Percentiles rank a stretch among this genome's conserved stretches.
Evolutionary conservation across 768 basidiomycete species (phyloP).

Genomic region (Podaxis sp.): DNA sequence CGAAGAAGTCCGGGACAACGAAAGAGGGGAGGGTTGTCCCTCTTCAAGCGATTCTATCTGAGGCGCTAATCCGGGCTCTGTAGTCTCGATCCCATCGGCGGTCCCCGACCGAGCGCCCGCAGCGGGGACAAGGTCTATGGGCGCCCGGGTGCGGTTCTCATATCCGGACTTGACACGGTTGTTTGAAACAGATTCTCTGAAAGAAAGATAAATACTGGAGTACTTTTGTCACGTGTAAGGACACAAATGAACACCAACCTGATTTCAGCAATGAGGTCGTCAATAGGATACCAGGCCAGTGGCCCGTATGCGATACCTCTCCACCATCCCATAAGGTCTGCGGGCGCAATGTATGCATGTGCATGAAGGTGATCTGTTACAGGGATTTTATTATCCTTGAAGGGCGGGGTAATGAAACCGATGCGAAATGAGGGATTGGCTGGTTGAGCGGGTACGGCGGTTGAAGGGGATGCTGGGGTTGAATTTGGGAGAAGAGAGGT

Average conservation of each 20-base stretch:
- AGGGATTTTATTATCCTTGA: constrained; percentile 76
- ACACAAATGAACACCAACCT: constrained; percentile 44
- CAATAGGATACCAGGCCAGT: constrained; percentile 73
- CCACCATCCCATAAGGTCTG: constrained; percentile 74
- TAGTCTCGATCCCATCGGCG: constrained; percentile 64
- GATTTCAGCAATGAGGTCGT: constrained; percentile 81
- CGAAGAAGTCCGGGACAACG: constrained; percentile 26
- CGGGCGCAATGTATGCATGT: constrained; percentile 68
- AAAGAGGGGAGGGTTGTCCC: constrained; percentile 31
- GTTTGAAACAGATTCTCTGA: constrained; percentile 76
- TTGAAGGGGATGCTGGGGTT: constrained; percentile 35
- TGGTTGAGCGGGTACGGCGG: constrained; percentile 30
- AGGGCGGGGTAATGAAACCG: constrained; percentile 79
- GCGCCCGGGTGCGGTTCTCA: constrained; percentile 52
- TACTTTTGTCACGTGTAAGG: background rate
- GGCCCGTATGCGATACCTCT: constrained; percentile 64
- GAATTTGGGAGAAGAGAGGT: constrained; percentile 41
- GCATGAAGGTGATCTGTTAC: constrained; percentile 79
- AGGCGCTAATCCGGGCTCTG: constrained; percentile 47
- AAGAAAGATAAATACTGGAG: constrained; percentile 14
- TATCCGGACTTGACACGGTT: constrained; percentile 84
- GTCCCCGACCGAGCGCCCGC: constrained; percentile 69
- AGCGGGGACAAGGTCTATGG: constrained; percentile 71
- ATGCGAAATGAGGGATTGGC: constrained; percentile 50
- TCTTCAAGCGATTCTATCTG: constrained; percentile 41